phyloP scores from a whole-genome alignment of 2,329 filamentous ascomycete species.

The Juglanconis sp. region DNA sequence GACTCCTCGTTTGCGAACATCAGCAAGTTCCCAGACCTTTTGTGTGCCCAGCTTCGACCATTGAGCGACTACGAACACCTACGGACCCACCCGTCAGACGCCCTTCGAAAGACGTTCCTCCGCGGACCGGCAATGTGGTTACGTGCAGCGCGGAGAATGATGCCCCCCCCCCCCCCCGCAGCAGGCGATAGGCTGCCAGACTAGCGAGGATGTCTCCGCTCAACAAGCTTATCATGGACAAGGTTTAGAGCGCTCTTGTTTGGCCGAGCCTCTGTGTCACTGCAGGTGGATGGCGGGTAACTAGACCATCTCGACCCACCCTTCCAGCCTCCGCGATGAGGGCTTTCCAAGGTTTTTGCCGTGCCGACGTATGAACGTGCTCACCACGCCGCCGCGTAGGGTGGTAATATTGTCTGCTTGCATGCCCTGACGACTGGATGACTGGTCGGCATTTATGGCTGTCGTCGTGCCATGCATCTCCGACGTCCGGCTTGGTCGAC shows the following conservation, averaged over 20 bases:
- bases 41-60: no score
- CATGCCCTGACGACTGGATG: neutral
- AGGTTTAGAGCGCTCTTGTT: constrained; percentile 3
- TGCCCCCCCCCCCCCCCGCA: neutral
- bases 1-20: no score
- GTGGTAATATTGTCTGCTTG: neutral
- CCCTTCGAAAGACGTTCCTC: neutral
- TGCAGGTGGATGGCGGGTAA: neutral
- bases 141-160: neutral
- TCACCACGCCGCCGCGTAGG: neutral
- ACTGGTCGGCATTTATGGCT: neutral
- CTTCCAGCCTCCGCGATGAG: neutral
- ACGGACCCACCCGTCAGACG: no score
- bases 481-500: no score
- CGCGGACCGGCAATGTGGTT: neutral
- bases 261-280: neutral
- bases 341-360: neutral
- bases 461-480: neutral
- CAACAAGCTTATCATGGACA: constrained; percentile 10
- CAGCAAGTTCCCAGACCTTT: no score
- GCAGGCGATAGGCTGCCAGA: neutral
- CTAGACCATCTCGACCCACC: neutral
- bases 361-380: neutral
- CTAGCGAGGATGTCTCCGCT: neutral
- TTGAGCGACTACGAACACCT: no score